A percentile compares a stretch with the other conserved stretches of the same genome.
These are phyloP conservation scores for Acrocalymma vagum DNA, from an alignment of 2,329 filamentous ascomycete species.

Conservation along the genomic window DNA sequence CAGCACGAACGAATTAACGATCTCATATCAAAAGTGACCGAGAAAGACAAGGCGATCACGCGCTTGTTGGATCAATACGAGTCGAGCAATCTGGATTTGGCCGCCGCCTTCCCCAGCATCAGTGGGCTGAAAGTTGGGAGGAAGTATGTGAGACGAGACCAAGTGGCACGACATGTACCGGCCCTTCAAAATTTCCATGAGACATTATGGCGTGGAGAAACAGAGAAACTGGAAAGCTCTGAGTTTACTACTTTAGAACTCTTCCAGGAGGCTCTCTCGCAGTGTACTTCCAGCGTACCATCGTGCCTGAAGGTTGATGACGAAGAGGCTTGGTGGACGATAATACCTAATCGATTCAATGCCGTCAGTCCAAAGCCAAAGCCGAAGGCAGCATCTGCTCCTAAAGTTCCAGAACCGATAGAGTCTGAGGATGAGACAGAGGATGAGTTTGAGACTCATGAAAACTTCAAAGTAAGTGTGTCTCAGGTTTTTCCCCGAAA, in stretches of 20 bases:
- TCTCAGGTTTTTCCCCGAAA: no score
- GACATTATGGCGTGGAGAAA: constrained; percentile 51
- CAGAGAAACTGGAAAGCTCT: constrained; percentile 28
- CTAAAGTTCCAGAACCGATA: constrained; percentile 9
- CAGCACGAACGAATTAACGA: constrained; percentile 57
- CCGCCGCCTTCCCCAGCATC: constrained; percentile 64
- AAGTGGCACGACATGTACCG: constrained; percentile 62
- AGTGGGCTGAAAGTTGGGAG: constrained; percentile 55
- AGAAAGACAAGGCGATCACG: constrained; percentile 67
- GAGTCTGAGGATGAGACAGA: constrained; percentile 39
- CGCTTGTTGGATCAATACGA: constrained; percentile 68
- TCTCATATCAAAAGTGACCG: constrained; percentile 59
- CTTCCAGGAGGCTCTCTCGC: constrained; percentile 42
- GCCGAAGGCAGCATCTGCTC: constrained; percentile 9
- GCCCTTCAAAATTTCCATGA: constrained; percentile 64
- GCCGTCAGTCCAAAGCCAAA: constrained; percentile 15
- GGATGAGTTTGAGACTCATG: constrained; percentile 47
- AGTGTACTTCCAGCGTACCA: constrained; percentile 37
- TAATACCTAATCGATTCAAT: constrained; percentile 18
- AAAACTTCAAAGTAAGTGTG: constrained; percentile 35
- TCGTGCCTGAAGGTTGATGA: constrained; percentile 26
- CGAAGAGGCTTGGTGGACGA: constrained; percentile 31
- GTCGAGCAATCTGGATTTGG: constrained; percentile 62
- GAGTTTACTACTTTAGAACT: constrained; percentile 37
- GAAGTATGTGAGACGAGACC: constrained; percentile 56